phyloP scores from a whole-genome alignment of 2,329 filamentous ascomycete species.

The Ascochyta fabae region DNA sequence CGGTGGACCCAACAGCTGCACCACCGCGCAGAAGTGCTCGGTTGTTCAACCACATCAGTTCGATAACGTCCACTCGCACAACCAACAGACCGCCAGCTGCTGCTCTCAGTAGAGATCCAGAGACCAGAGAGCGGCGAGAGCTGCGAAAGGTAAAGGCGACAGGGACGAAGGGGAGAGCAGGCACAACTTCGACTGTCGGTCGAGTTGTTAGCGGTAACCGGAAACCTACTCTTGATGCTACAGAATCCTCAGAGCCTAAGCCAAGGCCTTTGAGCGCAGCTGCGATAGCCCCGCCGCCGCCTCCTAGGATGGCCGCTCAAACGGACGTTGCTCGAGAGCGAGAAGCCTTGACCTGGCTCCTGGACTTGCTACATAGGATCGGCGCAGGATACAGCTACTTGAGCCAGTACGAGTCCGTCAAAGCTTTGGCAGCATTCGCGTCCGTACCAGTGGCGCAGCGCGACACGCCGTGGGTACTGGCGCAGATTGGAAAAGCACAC shows the following conservation, averaged over 20 bases:
- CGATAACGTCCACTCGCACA: conserved; percentile 66
- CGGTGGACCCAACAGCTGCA: conserved; percentile 51
- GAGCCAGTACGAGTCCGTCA: conserved; percentile 77
- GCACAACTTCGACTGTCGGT: conserved; percentile 75
- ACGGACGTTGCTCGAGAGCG: conserved; percentile 69
- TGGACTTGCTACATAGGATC: conserved; percentile 83
- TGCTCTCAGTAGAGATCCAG: conserved; percentile 59
- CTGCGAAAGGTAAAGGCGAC: conserved; percentile 84
- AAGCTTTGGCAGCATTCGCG: conserved; percentile 77
- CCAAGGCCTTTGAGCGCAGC: conserved; percentile 47
- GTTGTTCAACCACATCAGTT: conserved; percentile 58
- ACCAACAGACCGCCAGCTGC: conserved; percentile 67
- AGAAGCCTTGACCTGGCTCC: conserved; percentile 76
- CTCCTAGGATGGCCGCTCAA: conserved; percentile 51
- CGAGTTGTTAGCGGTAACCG: conserved; percentile 90
- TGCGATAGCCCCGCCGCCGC: conserved; percentile 31
- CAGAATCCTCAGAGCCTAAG: conserved; percentile 73
- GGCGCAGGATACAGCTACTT: conserved; percentile 80
- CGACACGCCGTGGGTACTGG: conserved; percentile 91
- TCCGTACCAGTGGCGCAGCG: conserved; percentile 76
- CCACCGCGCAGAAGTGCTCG: conserved; percentile 54
- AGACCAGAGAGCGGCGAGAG: conserved; percentile 70
- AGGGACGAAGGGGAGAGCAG: conserved; percentile 67
- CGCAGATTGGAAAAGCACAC: conserved; percentile 86
- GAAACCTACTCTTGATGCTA: conserved; percentile 70